phyloP scores from a whole-genome alignment of 108 stramenopile species.

The Seminavis robusta region DNA sequence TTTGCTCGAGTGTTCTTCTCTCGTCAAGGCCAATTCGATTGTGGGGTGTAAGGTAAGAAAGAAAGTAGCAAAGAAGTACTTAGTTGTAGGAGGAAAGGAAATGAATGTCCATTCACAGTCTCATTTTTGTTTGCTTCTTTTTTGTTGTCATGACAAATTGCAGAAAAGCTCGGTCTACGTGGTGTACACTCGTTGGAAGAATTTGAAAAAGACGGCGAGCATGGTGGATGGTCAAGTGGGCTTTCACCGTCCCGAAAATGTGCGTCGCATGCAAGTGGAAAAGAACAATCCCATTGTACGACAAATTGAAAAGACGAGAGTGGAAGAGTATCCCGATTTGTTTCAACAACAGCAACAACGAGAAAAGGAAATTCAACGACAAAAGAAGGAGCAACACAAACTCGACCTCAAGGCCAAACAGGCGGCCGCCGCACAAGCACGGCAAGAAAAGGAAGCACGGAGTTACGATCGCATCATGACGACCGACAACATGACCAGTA shows the following conservation, averaged over 20 bases:
- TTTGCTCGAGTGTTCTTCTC: conserved; percentile 61
- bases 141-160: neutral
- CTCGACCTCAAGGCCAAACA: conserved; percentile 50
- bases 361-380: conserved; percentile 50
- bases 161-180: conserved; percentile 59
- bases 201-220: conserved; percentile 65
- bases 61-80: too few species aligned
- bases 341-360: conserved; percentile 57
- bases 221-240: conserved; percentile 84
- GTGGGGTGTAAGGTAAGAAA: conserved; percentile 71
- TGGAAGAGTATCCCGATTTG: conserved; percentile 63
- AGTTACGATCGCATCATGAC: conserved; percentile 79
- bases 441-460: conserved; percentile 50
- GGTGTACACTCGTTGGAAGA: conserved; percentile 87
- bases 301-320: conserved; percentile 66
- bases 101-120: neutral
- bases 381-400: conserved; percentile 64
- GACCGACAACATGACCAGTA: conserved; percentile 56
- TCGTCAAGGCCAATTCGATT: conserved; percentile 85
- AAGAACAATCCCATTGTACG: conserved; percentile 76
- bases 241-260: conserved; percentile 81
- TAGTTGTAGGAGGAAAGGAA: neutral
- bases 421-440: conserved; percentile 32
- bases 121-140: neutral
- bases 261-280: conserved; percentile 59